Evolutionary conservation across 352 stramenopile genomes (phyloP).

Genomic region (Phytophthora niederhauseri): DNA sequence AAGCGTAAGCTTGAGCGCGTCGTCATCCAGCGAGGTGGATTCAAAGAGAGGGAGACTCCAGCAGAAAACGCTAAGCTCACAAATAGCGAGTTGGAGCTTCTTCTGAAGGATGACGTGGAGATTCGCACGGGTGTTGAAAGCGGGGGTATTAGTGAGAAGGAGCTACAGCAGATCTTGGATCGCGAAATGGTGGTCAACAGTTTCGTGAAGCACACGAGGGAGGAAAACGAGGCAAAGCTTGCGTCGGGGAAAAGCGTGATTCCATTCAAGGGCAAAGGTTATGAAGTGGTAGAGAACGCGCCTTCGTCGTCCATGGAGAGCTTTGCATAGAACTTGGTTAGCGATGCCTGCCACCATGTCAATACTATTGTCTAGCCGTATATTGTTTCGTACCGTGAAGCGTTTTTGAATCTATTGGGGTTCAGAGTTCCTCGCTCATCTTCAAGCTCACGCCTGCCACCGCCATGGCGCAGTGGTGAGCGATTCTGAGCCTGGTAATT

Average conservation of each 20-base stretch:
- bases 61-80: conserved; percentile 51
- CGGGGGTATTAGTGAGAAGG: conserved; percentile 68
- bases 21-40: conserved; percentile 87
- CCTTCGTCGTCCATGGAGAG: conserved; percentile 69
- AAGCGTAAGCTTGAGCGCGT: conserved; percentile 92
- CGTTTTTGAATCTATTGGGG: too few relatives aligned
- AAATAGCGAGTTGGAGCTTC: conserved; percentile 74
- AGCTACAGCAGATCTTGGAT: conserved; percentile 71
- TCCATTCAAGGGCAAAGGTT: conserved; percentile 63
- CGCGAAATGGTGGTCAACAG: conserved; percentile 76
- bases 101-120: conserved; percentile 78
- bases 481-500: too few relatives aligned
- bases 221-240: conserved; percentile 21
- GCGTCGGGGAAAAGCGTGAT: conserved; percentile 34
- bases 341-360: conserved; percentile 26
- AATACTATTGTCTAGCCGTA: conserved; percentile 1
- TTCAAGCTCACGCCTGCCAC: too few relatives aligned
- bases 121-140: conserved; percentile 76
- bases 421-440: too few relatives aligned
- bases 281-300: conserved; percentile 78
- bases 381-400: neutral
- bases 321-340: conserved; percentile 49
- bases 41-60: conserved; percentile 58
- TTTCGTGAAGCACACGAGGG: conserved; percentile 59
- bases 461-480: too few relatives aligned